Percentiles rank a stretch among this genome's conserved stretches.
Evolutionary conservation across 345 rosid species (phyloP).

Genomic region (Mallotus nudiflorus): DNA sequence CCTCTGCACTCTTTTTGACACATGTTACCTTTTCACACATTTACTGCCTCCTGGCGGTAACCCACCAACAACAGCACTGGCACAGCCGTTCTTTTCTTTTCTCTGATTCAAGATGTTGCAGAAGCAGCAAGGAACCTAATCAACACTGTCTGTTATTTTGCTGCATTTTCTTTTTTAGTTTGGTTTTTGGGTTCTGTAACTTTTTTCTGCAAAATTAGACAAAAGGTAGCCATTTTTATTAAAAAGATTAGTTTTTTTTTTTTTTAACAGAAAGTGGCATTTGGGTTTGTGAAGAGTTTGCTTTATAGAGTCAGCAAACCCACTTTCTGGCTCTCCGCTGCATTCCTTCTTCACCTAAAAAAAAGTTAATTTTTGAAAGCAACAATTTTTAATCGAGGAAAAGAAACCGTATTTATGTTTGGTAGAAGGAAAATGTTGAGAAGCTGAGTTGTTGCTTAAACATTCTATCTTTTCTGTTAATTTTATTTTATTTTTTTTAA

Average conservation of each 20-base stretch:
- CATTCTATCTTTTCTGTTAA: slow-evolving; percentile 6
- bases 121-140: slow-evolving; percentile 1
- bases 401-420: slow-evolving; percentile 13
- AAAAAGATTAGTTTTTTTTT: too few species aligned
- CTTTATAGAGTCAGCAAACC: slow-evolving; percentile 41
- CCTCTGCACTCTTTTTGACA: neutral
- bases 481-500: neutral
- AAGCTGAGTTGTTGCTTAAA: slow-evolving; percentile 28
- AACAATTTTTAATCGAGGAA: neutral
- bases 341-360: slow-evolving; percentile 3
- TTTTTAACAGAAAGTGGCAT: slow-evolving; percentile 27
- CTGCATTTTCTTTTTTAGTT: neutral
- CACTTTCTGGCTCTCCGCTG: slow-evolving; percentile 30
- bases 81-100: neutral
- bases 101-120: too few species aligned
- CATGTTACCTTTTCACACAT: slow-evolving; percentile 21
- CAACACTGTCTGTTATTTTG: too few species aligned
- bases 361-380: slow-evolving; percentile 18
- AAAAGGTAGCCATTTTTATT: neutral
- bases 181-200: neutral
- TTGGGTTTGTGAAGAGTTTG: slow-evolving; percentile 37
- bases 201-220: neutral
- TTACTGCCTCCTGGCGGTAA: too few species aligned
- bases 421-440: slow-evolving; percentile 30
- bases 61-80: too few species aligned